Evolutionary conservation across 495 filamentous ascomycete species (phyloP).

Genomic region (Diplogelasinospora grovesii): DNA sequence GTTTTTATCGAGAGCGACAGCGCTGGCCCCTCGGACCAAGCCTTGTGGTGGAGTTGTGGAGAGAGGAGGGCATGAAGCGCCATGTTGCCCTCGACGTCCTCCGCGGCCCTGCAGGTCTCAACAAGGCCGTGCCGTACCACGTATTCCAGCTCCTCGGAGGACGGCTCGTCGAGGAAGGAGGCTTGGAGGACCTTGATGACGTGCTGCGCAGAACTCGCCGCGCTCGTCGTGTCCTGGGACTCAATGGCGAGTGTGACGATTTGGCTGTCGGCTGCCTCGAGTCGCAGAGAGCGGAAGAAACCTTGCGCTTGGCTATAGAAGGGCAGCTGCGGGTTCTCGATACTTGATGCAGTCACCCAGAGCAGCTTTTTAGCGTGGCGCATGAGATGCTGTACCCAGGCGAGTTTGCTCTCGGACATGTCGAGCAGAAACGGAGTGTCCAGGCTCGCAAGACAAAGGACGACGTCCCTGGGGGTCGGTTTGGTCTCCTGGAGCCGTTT

Average conservation of each 20-base stretch:
- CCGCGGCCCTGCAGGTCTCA: constrained; percentile 14
- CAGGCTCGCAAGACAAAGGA: constrained; percentile 41
- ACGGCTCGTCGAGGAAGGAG: constrained; percentile 12
- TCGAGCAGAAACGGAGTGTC: constrained; percentile 36
- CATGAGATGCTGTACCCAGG: constrained; percentile 31
- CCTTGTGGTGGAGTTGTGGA: constrained; percentile 14
- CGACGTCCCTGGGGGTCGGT: constrained; percentile 17
- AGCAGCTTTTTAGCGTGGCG: constrained; percentile 18
- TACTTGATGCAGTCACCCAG: constrained; percentile 24
- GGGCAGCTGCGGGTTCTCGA: constrained; percentile 12
- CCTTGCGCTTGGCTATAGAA: constrained; percentile 17
- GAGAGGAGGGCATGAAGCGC: constrained; percentile 14
- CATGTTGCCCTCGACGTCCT: constrained; percentile 17
- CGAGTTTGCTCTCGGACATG: constrained; percentile 24
- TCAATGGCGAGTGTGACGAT: constrained; percentile 24
- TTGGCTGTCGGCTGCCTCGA: constrained; percentile 20
- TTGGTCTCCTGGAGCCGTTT: constrained; percentile 9
- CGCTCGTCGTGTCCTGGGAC: not conserved
- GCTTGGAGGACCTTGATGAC: constrained; percentile 15
- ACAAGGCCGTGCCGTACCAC: constrained; percentile 20
- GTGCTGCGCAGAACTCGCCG: constrained; percentile 5
- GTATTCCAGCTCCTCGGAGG: constrained; percentile 21
- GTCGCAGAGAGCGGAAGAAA: constrained; percentile 22
- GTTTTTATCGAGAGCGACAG: constrained; percentile 16
- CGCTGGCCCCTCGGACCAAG: constrained; percentile 14